phyloP scores from a whole-genome alignment of 352 stramenopile genomes.

The Thalassiosira exigua region DNA sequence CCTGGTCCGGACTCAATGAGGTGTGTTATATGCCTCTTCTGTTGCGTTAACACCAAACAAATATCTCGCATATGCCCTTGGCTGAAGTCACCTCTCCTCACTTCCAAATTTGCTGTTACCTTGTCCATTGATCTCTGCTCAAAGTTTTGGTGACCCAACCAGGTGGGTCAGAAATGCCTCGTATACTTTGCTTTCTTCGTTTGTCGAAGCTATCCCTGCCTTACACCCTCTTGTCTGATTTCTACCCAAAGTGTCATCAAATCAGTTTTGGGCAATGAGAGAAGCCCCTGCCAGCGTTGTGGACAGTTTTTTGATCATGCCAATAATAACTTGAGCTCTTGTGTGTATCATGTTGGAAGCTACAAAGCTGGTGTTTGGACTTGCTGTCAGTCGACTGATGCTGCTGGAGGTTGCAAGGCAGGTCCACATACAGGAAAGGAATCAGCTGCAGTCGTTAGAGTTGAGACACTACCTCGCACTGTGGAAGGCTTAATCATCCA shows the following conservation, averaged over 20 bases:
- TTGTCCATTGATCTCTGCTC: no score
- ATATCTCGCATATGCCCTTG: no score
- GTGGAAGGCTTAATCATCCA: constrained; percentile 64
- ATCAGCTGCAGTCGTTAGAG: constrained; percentile 47
- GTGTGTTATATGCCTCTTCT: no score
- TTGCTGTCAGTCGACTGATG: constrained; percentile 51
- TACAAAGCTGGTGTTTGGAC: constrained; percentile 53
- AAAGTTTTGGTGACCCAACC: constrained; percentile 60
- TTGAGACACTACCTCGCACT: constrained; percentile 56
- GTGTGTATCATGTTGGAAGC: constrained; percentile 53
- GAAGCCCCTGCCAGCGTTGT: constrained; percentile 63
- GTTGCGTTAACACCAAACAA: no score
- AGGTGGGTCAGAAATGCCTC: no score
- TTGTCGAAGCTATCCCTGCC: no score
- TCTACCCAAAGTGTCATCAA: constrained; percentile 56
- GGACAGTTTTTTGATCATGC: constrained; percentile 61
- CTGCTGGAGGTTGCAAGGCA: constrained; percentile 58
- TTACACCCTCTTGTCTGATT: no score
- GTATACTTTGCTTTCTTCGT: no score
- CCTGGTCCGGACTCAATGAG: constrained; percentile 63
- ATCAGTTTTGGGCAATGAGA: constrained; percentile 52
- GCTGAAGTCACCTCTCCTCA: no score
- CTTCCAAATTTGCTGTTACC: no score
- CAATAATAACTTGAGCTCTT: constrained; percentile 61
- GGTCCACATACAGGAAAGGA: constrained; percentile 70